Base-by-base conservation (phyloP, 148 eudicot species). In the Fagopyrum tataricum region DNA sequence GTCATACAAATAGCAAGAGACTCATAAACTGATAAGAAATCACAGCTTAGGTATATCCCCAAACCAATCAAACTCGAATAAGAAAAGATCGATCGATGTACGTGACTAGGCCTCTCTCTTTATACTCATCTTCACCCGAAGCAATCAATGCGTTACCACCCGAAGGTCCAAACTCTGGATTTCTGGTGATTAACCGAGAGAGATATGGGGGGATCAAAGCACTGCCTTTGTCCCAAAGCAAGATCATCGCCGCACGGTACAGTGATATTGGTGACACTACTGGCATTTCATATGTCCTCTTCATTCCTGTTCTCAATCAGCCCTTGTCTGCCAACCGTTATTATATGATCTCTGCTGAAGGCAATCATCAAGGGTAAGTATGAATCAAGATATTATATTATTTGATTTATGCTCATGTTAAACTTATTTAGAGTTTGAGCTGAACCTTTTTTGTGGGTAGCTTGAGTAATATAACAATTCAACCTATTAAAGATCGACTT, bases 201-300 rank as follows among this genome's bases (percentile, higher is more conserved):
- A 59, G 70, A 62, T 13, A 26, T 37, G 37, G 76, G 1, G n/a
- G 49, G 18, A 71, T 83, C 9, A 21, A 76, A 6, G 73, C 56
- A 55, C 78, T 76, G 7, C 86, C 86, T 6, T 70, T 83, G 20
- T 83, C 83, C 40, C 86, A 83, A n/a, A 80, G 80, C 69, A 83
- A 80, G 73, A 40, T 68, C 48, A 55, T 73, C 5, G 26, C 70
- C 53, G 49, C 43, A 6, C 14, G 66, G 17, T 49, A 73, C 7
- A 31, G 37, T 3, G 40, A 61, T 46, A 71, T 55, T 53, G 47
- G 40, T 15, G 73, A 74, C 47, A 44, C 15, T 2, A 26, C 69
- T 5, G 10, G 31, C 26, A 64, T n/a, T 26, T 18, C 11, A 17
- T 58, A 73, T 3, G 83, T 82, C 4, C 75, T 74, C 72, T 69